phyloP scores from a whole-genome alignment of 2,329 filamentous ascomycete species.

The Annulohypoxylon truncatum region DNA sequence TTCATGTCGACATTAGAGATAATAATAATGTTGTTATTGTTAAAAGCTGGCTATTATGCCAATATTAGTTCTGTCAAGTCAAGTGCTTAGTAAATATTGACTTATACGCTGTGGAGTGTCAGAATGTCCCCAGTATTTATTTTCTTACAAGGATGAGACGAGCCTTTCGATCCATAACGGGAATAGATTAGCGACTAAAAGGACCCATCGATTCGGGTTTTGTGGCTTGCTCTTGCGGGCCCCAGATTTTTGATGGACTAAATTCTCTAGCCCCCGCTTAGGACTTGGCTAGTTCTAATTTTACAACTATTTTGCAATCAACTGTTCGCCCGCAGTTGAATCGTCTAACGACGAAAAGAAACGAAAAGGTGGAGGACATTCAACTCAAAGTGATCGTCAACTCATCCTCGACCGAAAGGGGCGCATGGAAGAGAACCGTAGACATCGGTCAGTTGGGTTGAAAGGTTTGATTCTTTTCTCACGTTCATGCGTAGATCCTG shows the following conservation, averaged over 20 bases:
- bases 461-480: conserved; percentile 5
- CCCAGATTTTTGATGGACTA: neutral
- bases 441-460: neutral
- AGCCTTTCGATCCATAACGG: conserved; percentile 2
- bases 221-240: conserved; percentile 7
- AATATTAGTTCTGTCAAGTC: no score
- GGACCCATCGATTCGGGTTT: conserved; percentile 1
- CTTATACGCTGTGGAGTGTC: neutral
- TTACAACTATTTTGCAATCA: neutral
- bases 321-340: neutral
- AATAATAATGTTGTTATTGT: no score
- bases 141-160: conserved; percentile 4
- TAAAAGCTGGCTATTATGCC: no score
- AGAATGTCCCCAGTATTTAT: neutral
- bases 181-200: conserved; percentile 14
- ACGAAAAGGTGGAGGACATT: neutral
- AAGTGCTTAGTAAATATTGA: neutral
- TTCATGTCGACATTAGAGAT: no score
- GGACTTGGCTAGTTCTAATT: neutral
- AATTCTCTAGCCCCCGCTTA: conserved; percentile 1
- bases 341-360: neutral
- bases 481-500: conserved; percentile 19
- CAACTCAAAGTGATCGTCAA: neutral
- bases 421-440: neutral
- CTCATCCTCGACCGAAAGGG: neutral